Evolutionary conservation across 2,329 filamentous ascomycete species (phyloP).

Genomic region (Penicillium sp.): DNA sequence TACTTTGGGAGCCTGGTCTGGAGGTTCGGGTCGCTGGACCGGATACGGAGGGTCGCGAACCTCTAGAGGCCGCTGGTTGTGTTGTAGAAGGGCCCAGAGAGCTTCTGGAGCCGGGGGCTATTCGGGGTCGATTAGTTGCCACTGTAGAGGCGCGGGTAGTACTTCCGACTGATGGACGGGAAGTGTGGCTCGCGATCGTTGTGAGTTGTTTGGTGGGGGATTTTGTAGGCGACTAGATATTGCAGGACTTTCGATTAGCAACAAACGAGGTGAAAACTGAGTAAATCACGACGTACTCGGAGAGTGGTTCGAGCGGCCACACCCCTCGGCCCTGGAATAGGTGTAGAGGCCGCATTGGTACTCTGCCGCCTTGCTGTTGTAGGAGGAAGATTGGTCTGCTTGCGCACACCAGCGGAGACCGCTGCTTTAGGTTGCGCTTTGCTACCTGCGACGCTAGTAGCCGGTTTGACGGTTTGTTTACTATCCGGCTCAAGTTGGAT

Average conservation of each 20-base stretch:
- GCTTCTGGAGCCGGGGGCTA: slow-evolving; percentile 56
- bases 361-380: slow-evolving; percentile 63
- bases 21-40: slow-evolving; percentile 35
- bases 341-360: slow-evolving; percentile 65
- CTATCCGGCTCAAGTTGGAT: slow-evolving; percentile 38
- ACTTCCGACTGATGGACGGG: slow-evolving; percentile 42
- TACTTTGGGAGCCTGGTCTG: slow-evolving; percentile 31
- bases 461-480: slow-evolving; percentile 38
- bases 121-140: slow-evolving; percentile 51
- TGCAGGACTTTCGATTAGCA: slow-evolving; percentile 18
- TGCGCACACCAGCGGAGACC: slow-evolving; percentile 36
- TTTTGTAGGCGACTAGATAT: slow-evolving; percentile 67
- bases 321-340: slow-evolving; percentile 64
- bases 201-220: slow-evolving; percentile 75
- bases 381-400: slow-evolving; percentile 53
- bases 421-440: slow-evolving; percentile 12
- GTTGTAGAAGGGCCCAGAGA: slow-evolving; percentile 66
- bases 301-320: slow-evolving; percentile 38
- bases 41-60: slow-evolving; percentile 42
- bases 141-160: slow-evolving; percentile 54
- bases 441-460: slow-evolving; percentile 30
- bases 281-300: slow-evolving; percentile 32
- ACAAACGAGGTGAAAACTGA: slow-evolving; percentile 1
- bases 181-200: slow-evolving; percentile 52
- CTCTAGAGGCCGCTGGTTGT: slow-evolving; percentile 31